Evolutionary conservation across 202 grass and related monocot genomes (phyloP), one percentile per base, ranked within the genome.

Genomic region (Carex arenaria): DNA sequence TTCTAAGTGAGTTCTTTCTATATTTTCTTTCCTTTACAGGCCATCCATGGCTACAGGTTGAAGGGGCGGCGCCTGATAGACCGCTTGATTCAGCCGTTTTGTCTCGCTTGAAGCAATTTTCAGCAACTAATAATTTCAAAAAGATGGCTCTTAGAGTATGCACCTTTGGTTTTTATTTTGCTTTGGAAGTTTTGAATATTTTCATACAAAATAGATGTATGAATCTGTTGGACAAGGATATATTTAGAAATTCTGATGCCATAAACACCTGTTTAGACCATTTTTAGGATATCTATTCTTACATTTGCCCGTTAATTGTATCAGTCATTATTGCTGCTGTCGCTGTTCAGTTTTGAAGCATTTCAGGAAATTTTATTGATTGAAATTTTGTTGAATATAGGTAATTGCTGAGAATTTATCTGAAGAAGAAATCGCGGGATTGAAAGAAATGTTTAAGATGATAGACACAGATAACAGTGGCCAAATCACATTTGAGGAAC

Each of bases 71-170:
- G 8, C 93, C 90, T 7, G 93, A 95, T 43, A 93, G 84, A 82
- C 93, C 93, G 4, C 93, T 95, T 23, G 90, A 95, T 84, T 93
- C 93, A 22, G 93, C 93, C 5, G 93, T 95, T 74, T 79, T 95
- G 20, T 87, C 93, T 10, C 89, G 93, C 12, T 64, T 95, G 42
- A 93, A 93, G 89, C 93, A 95, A 85, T 95, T 95, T 72, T 91
- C 90, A 55, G 93, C 93, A n/a, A 95, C 89, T 87, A 95, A 95
- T 62, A 89, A 95, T 81, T 87, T 95, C 0, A 95, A 93, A 67
- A 95, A 95, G 87, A 95, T 95, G 93, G 93, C 93, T 10, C 19
- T 95, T 14, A 89, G 90, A 88, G 93, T 95, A 84, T 84, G 45
- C 43, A 82, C 59, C 43, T 67, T 32, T 52, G 54, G 67, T 55